These are phyloP conservation scores for Amniculicola lignicola DNA, from an alignment of 495 filamentous ascomycete species.

Conservation along the genomic window DNA sequence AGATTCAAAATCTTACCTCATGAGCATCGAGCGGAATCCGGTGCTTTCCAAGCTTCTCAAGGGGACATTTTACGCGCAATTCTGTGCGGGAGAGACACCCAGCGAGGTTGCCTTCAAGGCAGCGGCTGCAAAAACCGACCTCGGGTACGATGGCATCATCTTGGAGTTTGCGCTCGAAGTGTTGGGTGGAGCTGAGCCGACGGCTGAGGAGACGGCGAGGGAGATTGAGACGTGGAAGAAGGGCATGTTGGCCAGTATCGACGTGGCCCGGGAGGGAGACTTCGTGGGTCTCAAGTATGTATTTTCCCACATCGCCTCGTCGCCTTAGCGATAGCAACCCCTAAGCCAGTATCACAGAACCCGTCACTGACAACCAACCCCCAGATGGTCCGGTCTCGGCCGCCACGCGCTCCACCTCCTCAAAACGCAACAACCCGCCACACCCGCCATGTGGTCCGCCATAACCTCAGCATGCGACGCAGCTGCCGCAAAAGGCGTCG, in stretches of 20 bases:
- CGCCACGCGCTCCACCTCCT: constrained; percentile 66
- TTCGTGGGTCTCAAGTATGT: constrained; percentile 81
- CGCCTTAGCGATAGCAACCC: no score
- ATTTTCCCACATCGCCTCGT: not conserved
- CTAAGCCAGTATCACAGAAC: not conserved
- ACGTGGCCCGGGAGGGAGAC: constrained; percentile 69
- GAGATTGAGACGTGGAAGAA: constrained; percentile 72
- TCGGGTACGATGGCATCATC: constrained; percentile 75
- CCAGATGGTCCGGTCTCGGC: constrained; percentile 84
- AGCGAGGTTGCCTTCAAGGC: constrained; percentile 60
- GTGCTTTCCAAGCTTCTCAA: constrained; percentile 55
- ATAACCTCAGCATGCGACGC: constrained; percentile 75
- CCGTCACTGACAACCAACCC: not conserved
- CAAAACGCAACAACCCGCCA: constrained; percentile 55
- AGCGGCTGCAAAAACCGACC: constrained; percentile 46
- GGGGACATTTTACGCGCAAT: constrained; percentile 79
- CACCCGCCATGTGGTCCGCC: constrained; percentile 60
- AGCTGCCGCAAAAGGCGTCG: constrained; percentile 65
- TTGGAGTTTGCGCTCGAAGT: constrained; percentile 75
- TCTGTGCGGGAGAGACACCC: constrained; percentile 71
- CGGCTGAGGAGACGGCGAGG: constrained; percentile 41
- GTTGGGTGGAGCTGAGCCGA: constrained; percentile 52
- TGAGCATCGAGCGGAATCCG: constrained; percentile 40
- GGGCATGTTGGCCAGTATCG: constrained; percentile 72
- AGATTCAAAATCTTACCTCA: constrained; percentile 57